Conservation (phyloP, 768 basidiomycete genomes). For the Leucogyrophana mollusca region DNA sequence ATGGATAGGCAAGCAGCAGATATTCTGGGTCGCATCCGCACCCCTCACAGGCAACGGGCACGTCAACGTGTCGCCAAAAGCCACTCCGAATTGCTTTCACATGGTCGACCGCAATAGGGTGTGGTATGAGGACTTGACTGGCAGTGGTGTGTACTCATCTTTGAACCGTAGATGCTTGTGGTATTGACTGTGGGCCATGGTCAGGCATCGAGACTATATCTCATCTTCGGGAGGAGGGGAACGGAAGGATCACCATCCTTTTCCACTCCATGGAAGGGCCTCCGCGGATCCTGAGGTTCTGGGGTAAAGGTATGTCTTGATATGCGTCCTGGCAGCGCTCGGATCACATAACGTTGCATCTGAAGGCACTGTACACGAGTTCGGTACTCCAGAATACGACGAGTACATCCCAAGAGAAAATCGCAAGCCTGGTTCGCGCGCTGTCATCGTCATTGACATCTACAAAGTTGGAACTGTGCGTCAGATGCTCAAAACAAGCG, state of each 20-base stretch:
- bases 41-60: constrained; percentile 57
- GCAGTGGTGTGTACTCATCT: constrained; percentile 50
- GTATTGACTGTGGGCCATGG: not conserved
- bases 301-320: constrained; percentile 55
- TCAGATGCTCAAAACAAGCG: too few species aligned
- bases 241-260: constrained; percentile 59
- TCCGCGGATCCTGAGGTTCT: constrained; percentile 57
- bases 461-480: constrained; percentile 53
- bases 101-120: constrained; percentile 49
- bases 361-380: constrained; percentile 58
- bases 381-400: constrained; percentile 62
- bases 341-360: too few species aligned
- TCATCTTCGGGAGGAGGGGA: constrained; percentile 54
- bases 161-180: not conserved
- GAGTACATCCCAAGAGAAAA: constrained; percentile 42
- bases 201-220: constrained; percentile 58
- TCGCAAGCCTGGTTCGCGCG: constrained; percentile 57
- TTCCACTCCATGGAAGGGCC: constrained; percentile 63
- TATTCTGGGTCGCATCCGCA: constrained; percentile 73
- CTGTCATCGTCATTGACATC: constrained; percentile 60
- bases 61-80: constrained; percentile 71
- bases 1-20: constrained; percentile 62
- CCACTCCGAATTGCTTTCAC: constrained; percentile 58
- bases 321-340: too few species aligned
- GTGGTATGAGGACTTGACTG: constrained; percentile 77